These are phyloP conservation scores for Syzygium malaccense DNA, from an alignment of 441 rosid genomes.

Conservation along the genomic window DNA sequence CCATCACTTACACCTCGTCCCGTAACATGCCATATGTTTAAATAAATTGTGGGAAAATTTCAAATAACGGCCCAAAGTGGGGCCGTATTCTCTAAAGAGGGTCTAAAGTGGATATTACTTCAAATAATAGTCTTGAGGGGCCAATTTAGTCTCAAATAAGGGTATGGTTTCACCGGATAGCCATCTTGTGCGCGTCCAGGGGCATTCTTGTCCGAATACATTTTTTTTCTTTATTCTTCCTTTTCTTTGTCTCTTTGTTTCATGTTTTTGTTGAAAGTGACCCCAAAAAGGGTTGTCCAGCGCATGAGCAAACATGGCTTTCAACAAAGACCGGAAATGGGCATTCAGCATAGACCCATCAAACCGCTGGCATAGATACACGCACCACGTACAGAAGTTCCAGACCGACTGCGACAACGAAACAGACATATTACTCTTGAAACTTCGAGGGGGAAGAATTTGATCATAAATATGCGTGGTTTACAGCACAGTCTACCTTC, in stretches of 20 bases:
- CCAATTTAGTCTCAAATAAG: too few relatives aligned
- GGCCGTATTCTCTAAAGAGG: too few relatives aligned
- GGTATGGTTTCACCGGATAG: too few relatives aligned
- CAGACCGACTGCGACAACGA: conserved; percentile 28
- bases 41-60: neutral
- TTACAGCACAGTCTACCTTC: conserved; percentile 22
- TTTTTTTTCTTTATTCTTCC: too few relatives aligned
- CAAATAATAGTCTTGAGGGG: too few relatives aligned
- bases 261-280: conserved; percentile 32
- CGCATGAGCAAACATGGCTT: conserved; percentile 37
- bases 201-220: too few relatives aligned
- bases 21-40: rapidly evolving
- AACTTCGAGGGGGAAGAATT: neutral
- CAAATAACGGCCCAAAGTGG: too few relatives aligned
- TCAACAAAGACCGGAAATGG: conserved; percentile 28
- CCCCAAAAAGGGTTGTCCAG: conserved; percentile 45
- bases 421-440: neutral
- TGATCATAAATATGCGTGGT: neutral
- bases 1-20: too few relatives aligned
- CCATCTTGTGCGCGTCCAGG: too few relatives aligned
- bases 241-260: too few relatives aligned
- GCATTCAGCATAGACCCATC: conserved; percentile 14
- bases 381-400: conserved; percentile 46
- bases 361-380: conserved; percentile 50
- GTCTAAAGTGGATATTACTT: too few relatives aligned